Evolutionary conservation across 306 rosid species (phyloP).

Genomic region (Fagus crenata): DNA sequence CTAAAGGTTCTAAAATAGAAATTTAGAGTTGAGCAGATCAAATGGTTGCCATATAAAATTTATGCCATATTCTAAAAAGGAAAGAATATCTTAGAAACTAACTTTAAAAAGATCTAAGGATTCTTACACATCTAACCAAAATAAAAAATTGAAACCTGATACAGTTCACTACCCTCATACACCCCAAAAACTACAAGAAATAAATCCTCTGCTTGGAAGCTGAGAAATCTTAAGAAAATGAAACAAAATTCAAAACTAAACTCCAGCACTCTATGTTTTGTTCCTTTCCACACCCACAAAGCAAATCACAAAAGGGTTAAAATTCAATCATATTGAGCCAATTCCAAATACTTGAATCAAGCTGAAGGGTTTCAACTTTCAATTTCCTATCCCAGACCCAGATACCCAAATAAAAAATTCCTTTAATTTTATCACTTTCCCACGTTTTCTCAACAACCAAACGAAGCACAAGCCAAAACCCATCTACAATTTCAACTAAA

Average conservation of each 20-base stretch:
- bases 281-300: not conserved
- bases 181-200: not conserved
- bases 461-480: slow-evolving; percentile 21
- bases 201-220: not conserved
- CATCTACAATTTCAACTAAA: slow-evolving; percentile 16
- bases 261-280: not conserved
- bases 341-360: slow-evolving; percentile 21
- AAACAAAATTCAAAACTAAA: not conserved
- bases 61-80: not conserved
- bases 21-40: not conserved
- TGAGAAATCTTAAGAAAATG: not conserved
- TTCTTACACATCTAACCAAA: not conserved
- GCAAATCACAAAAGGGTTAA: not conserved
- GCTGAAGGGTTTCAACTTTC: slow-evolving; percentile 2
- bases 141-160: not conserved
- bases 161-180: not conserved
- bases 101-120: not conserved
- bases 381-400: slow-evolving; percentile 20
- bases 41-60: not conserved
- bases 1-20: not conserved
- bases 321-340: slow-evolving; percentile 1
- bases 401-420: not conserved
- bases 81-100: not conserved
- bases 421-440: slow-evolving; percentile 7
- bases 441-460: slow-evolving; percentile 15